These are phyloP conservation scores for Backusella sp. DNA, from an alignment of 192 early-diverging fungal genomes.

Conservation along the genomic window DNA sequence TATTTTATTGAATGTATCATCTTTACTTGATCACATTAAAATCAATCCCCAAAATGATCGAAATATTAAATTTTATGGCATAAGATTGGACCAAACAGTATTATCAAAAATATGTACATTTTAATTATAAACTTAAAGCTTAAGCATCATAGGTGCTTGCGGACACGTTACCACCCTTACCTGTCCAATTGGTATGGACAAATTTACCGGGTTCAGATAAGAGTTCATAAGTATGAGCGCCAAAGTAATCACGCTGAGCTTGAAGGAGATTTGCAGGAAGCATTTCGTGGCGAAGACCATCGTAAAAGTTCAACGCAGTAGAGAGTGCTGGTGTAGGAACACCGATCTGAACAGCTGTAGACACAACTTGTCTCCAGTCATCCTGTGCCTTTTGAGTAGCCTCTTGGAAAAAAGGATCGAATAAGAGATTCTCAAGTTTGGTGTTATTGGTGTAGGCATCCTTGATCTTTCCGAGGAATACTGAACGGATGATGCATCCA, in stretches of 20 bases:
- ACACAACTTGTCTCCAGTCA: conserved; percentile 86
- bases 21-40: too few species aligned
- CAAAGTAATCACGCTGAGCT: conserved; percentile 98
- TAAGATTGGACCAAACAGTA: too few species aligned
- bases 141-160: conserved; percentile 59
- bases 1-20: too few species aligned
- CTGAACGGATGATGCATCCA: conserved; percentile 97
- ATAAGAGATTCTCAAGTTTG: conserved; percentile 83
- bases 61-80: too few species aligned
- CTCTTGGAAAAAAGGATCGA: conserved; percentile 95
- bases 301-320: conserved; percentile 96
- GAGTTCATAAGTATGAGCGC: conserved; percentile 94
- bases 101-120: too few species aligned
- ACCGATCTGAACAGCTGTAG: conserved; percentile 76
- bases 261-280: conserved; percentile 96
- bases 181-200: conserved; percentile 96
- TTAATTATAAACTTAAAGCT: not conserved
- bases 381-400: conserved; percentile 80
- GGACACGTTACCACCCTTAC: conserved; percentile 75
- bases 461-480: conserved; percentile 96
- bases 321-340: conserved; percentile 87
- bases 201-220: conserved; percentile 61
- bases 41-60: too few species aligned
- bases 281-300: conserved; percentile 88
- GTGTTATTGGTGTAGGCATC: conserved; percentile 88